These are phyloP conservation scores for Tricholoma saponaceum DNA, from an alignment of 768 basidiomycete species.

Conservation along the genomic window DNA sequence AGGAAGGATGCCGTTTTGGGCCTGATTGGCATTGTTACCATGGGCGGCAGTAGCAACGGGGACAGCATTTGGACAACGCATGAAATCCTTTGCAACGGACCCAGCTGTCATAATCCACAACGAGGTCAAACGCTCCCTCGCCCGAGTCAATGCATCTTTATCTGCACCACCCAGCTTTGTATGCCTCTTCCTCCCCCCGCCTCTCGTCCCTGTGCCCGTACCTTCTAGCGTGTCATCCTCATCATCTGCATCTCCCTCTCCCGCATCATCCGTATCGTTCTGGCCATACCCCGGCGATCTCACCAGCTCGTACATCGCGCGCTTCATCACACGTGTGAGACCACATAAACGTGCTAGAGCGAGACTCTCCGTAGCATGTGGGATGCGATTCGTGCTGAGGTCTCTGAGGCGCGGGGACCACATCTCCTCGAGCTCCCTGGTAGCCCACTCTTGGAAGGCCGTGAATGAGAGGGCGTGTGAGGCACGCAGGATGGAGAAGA, in stretches of 20 bases:
- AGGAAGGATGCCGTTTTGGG: neutral
- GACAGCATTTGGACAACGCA: neutral
- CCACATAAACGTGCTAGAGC: constrained; percentile 24
- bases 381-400: constrained; percentile 14
- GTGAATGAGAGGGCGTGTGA: constrained; percentile 27
- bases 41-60: too few species aligned
- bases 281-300: constrained; percentile 24
- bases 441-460: constrained; percentile 23
- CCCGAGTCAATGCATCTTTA: constrained; percentile 3
- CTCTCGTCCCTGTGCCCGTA: neutral
- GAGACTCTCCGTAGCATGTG: constrained; percentile 26
- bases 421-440: constrained; percentile 20
- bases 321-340: constrained; percentile 23
- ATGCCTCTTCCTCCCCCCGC: neutral
- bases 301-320: constrained; percentile 34
- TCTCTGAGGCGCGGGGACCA: constrained; percentile 26
- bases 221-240: neutral
- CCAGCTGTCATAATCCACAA: constrained; percentile 6
- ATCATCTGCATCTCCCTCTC: neutral
- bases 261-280: neutral
- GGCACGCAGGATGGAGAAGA: constrained; percentile 30
- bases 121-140: constrained; percentile 10
- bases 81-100: neutral
- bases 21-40: neutral
- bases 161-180: neutral